phyloP scores from a whole-genome alignment of 2,329 filamentous ascomycete species.

The Tolypocladium paradoxum region DNA sequence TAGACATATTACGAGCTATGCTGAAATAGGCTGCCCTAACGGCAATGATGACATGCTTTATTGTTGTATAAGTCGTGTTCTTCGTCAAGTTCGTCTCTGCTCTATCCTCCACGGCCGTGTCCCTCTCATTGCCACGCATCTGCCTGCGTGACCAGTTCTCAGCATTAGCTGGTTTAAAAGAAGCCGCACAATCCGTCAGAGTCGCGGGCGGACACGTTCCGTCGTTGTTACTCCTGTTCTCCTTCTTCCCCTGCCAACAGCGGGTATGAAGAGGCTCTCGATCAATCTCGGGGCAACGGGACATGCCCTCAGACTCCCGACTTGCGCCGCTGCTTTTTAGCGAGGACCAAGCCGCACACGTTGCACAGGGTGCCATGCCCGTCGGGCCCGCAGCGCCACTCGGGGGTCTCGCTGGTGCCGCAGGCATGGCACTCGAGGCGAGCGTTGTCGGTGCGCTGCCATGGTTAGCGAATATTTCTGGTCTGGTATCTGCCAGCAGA shows the following conservation, averaged over 20 bases:
- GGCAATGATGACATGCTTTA: not conserved
- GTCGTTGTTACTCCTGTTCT: not conserved
- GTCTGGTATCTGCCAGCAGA: not conserved
- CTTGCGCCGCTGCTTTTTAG: constrained; percentile 9
- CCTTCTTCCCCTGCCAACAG: not conserved
- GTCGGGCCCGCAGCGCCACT: constrained; percentile 66
- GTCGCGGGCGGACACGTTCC: not conserved
- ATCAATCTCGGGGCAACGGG: not conserved
- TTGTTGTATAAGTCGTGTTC: not conserved
- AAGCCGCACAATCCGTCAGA: not conserved
- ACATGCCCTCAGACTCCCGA: not conserved
- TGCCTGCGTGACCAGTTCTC: not conserved
- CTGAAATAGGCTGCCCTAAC: not conserved
- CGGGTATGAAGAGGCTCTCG: not conserved
- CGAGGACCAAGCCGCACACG: constrained; percentile 51
- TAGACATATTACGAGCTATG: not conserved
- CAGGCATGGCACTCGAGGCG: constrained; percentile 31
- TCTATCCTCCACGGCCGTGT: not conserved
- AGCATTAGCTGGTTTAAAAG: not conserved
- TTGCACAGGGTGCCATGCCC: constrained; percentile 64
- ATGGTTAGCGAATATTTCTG: not conserved
- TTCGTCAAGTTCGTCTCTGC: not conserved
- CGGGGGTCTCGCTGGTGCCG: constrained; percentile 63
- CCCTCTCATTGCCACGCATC: not conserved
- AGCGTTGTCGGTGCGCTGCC: not conserved